phyloP scores from a whole-genome alignment of 768 basidiomycete genomes.

The Xanthoconium stramineum region DNA sequence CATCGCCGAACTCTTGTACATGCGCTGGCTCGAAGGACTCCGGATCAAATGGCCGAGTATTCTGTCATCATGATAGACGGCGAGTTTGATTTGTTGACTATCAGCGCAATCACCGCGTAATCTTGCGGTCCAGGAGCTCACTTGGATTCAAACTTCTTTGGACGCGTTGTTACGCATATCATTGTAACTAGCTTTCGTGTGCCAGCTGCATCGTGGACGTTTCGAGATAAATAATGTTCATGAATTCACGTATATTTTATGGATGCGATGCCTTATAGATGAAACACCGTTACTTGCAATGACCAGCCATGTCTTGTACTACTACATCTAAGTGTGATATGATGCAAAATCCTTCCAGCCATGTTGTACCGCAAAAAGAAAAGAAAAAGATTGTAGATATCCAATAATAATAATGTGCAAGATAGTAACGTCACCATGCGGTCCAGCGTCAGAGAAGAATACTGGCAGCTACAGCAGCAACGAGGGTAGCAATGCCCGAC shows the following conservation, averaged over 20 bases:
- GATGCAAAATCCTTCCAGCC: neutral
- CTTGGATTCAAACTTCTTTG: neutral
- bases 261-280: conserved; percentile 3
- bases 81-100: neutral
- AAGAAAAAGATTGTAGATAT: conserved; percentile 4
- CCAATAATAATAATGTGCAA: neutral
- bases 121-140: neutral
- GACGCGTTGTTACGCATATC: neutral
- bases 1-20: conserved; percentile 93
- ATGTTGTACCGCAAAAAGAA: neutral
- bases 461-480: conserved; percentile 23
- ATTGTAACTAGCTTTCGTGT: neutral
- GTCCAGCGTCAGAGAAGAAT: conserved; percentile 18
- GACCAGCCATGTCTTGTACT: neutral
- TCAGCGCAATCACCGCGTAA: neutral
- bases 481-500: conserved; percentile 20
- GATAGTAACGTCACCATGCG: conserved; percentile 13
- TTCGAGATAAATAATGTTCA: conserved; percentile 2
- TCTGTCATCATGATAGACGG: conserved; percentile 30
- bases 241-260: conserved; percentile 15
- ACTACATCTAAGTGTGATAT: neutral
- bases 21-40: conserved; percentile 93
- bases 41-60: conserved; percentile 88
- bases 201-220: neutral
- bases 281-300: neutral